These are phyloP conservation scores for Rosa chinensis DNA, from an alignment of 306 rosid genomes.

Conservation along the genomic window DNA sequence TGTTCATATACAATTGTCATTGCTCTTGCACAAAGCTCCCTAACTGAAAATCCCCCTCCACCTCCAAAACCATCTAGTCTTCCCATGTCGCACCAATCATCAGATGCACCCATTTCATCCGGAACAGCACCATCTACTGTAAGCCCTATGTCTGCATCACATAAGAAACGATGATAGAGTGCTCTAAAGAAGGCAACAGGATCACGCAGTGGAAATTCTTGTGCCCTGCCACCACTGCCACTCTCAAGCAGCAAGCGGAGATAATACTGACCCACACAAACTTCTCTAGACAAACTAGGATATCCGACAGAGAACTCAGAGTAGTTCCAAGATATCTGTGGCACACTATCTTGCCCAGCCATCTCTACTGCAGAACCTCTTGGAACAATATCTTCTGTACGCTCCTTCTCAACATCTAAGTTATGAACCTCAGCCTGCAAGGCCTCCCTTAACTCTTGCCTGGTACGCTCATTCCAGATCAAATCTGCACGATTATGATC, in stretches of 20 bases:
- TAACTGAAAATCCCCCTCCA: conserved; percentile 94
- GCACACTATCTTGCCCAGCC: conserved; percentile 65
- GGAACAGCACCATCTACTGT: conserved; percentile 98
- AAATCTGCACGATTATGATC: conserved; percentile 99
- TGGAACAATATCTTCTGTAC: conserved; percentile 96
- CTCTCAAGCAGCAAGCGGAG: conserved; percentile 94
- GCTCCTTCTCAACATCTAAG: conserved; percentile 96
- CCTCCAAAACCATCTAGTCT: conserved; percentile 99
- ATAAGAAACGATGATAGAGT: conserved; percentile 88
- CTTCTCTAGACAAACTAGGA: conserved; percentile 97
- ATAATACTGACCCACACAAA: conserved; percentile 98
- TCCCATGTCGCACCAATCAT: conserved; percentile 99
- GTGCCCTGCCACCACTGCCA: conserved; percentile 91
- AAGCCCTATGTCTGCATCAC: conserved; percentile 97
- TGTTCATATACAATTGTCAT: conserved; percentile 98
- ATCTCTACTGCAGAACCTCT: conserved; percentile 60
- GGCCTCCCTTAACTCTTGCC: conserved; percentile 96
- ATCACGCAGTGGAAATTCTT: conserved; percentile 92
- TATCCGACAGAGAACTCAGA: conserved; percentile 88
- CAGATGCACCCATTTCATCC: conserved; percentile 97
- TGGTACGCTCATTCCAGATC: conserved; percentile 98
- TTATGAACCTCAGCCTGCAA: conserved; percentile 98
- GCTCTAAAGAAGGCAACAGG: conserved; percentile 97
- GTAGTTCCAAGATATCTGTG: conserved; percentile 97
- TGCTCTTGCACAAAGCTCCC: conserved; percentile 99